Evolutionary conservation across 257 asterid species (phyloP), one percentile per base, ranked within the genome.

Genomic region (Mentha longifolia): DNA sequence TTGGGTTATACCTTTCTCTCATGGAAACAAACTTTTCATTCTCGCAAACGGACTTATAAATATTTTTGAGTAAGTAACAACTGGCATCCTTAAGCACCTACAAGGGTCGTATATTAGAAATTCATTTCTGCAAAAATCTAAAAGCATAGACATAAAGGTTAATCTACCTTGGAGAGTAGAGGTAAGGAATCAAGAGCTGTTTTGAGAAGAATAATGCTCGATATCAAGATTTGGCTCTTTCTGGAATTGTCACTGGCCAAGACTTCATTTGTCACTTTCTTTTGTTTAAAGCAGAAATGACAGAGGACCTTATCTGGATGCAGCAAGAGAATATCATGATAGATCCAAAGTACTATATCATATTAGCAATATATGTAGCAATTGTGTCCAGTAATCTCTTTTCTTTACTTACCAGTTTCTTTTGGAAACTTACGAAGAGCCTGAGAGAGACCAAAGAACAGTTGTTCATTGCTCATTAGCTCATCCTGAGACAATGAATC

Each of bases 201-300:
- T 84, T 94, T 94, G 62, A 94, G 96, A 79, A 94, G 90, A 82
- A 94, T 86, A 70, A 94, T 85, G 85, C 90, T 89, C 46, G 97
- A 89, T 81, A 94, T 94, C 77, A 91, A 74, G 59, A 84, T 84
- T 82, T 94, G 99, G 84, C 96, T 89, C 82, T 81, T 87, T 74
- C 86, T 87, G 74, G 95, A 84, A 78, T 81, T 84, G 81, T 88
- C 95, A 50, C 56, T 80, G 74, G 87, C 85, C 86, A 89, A 71
- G 67, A 94, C 87, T 57, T 70, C 96, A 74, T 77, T 91, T 19
- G 90, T 85, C 52, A 94, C 95, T 77, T 82, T 91, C 88, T 89
- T 91, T 76, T 95, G 96, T 84, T 91, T 91, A 78, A 94, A 94
- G 89, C 99, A 94, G 84, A 94, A 94, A 83, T 94, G 97, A 79